Percentiles rank a stretch among this genome's conserved stretches.
These are phyloP conservation scores for Coprinopsis sp. DNA, from an alignment of 768 basidiomycete species.

Conservation along the genomic window DNA sequence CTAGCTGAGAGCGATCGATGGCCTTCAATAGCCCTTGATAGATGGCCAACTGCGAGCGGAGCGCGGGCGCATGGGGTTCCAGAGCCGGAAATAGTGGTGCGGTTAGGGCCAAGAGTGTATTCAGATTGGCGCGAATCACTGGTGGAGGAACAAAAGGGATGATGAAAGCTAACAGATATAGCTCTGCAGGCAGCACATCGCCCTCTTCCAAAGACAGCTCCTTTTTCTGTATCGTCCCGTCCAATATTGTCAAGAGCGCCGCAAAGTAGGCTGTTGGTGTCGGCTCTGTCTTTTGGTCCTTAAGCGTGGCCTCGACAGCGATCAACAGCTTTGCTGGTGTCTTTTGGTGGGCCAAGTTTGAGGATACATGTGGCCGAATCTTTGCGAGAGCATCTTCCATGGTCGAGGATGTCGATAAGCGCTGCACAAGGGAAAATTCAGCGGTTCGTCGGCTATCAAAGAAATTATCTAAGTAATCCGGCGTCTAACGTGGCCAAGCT, in stretches of 20 bases:
- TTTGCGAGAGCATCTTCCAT: constrained; percentile 75
- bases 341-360: constrained; percentile 82
- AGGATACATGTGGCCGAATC: constrained; percentile 81
- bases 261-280: constrained; percentile 93
- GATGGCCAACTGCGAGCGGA: constrained; percentile 82
- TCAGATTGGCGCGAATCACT: constrained; percentile 75
- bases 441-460: too few species aligned
- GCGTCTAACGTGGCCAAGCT: too few species aligned
- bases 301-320: constrained; percentile 78
- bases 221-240: constrained; percentile 66
- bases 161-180: constrained; percentile 80
- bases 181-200: constrained; percentile 74
- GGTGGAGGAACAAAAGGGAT: constrained; percentile 71
- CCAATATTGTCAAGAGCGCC: constrained; percentile 80
- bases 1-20: constrained; percentile 71
- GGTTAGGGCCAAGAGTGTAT: constrained; percentile 66
- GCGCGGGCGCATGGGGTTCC: constrained; percentile 61
- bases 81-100: constrained; percentile 74
- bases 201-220: constrained; percentile 52
- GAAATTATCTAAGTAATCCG: not conserved
- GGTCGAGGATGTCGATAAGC: constrained; percentile 5
- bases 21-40: constrained; percentile 64
- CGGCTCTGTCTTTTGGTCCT: constrained; percentile 61
- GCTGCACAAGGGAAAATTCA: not conserved
- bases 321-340: constrained; percentile 79